Percentiles rank a stretch among this genome's conserved stretches.
phyloP scores from a whole-genome alignment of 306 rosid genomes.

The Rubus idaeus region DNA sequence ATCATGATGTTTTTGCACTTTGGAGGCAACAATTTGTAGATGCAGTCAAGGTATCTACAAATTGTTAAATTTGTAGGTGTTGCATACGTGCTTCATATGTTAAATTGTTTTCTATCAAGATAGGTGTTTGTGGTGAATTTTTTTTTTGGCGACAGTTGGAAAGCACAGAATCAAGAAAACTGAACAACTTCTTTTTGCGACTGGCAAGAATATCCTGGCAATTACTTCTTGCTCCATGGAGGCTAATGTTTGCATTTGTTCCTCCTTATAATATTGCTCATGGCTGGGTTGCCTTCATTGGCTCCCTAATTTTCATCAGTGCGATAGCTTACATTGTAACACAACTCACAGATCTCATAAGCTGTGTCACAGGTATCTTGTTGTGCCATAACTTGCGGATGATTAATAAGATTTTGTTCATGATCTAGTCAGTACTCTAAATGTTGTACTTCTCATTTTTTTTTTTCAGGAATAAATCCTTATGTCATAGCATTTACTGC shows the following conservation, averaged over 20 bases:
- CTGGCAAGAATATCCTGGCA: conserved; percentile 60
- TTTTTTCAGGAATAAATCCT: conserved; percentile 76
- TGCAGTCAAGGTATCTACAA: conserved; percentile 66
- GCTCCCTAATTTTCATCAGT: conserved; percentile 84
- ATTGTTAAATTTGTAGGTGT: too few relatives aligned
- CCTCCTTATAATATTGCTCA: conserved; percentile 88
- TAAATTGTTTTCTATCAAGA: not conserved
- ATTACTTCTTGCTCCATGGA: conserved; percentile 75
- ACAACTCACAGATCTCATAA: conserved; percentile 78
- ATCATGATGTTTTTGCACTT: conserved; percentile 39
- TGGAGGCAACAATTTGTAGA: conserved; percentile 85
- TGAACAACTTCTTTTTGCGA: conserved; percentile 40
- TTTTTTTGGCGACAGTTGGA: conserved; percentile 54
- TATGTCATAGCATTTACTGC: conserved; percentile 96
- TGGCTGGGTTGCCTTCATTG: conserved; percentile 89
- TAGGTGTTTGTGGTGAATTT: not conserved
- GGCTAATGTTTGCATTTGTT: conserved; percentile 75
- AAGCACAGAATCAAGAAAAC: conserved; percentile 51
- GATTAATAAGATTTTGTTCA: conserved; percentile 20
- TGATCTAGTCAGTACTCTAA: conserved; percentile 10
- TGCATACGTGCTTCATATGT: conserved; percentile 26
- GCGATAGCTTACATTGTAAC: conserved; percentile 86
- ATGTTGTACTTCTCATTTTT: not conserved
- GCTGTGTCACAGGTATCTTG: conserved; percentile 88
- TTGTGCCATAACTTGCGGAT: conserved; percentile 17